Conservation (phyloP, 2,329 filamentous ascomycete species). For the Fusarium albidum region DNA sequence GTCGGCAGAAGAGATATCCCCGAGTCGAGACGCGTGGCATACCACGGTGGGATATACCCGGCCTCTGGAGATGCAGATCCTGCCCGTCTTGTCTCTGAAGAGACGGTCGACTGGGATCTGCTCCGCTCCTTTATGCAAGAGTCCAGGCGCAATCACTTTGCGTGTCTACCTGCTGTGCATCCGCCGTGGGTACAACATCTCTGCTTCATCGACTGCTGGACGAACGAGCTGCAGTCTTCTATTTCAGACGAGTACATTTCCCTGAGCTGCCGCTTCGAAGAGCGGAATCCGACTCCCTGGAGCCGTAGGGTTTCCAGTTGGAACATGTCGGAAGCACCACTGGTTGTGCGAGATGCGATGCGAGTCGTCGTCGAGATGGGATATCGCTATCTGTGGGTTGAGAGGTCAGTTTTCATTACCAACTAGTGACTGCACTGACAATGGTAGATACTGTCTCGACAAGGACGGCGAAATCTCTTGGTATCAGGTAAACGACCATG, state of each 20-base stretch:
- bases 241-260: background rate
- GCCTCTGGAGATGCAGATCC: background rate
- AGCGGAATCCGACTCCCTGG: background rate
- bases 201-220: slow-evolving; percentile 3
- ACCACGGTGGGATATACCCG: slow-evolving; percentile 5
- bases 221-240: background rate
- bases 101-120: background rate
- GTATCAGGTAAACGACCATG: background rate
- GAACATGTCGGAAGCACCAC: background rate
- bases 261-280: slow-evolving; percentile 12
- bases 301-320: background rate
- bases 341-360: slow-evolving; percentile 6
- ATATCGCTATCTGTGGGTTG: slow-evolving; percentile 9
- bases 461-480: background rate
- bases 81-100: background rate
- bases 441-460: slow-evolving; percentile 1
- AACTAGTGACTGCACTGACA: background rate
- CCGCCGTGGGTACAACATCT: background rate
- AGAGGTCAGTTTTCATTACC: background rate
- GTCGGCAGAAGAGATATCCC: background rate
- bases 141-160: background rate
- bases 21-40: background rate
- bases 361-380: background rate
- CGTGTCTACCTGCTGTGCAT: background rate
- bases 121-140: background rate